Conservation (phyloP, 192 early-diverging fungal genomes). For the Phlyctochytrium planicorne region DNA sequence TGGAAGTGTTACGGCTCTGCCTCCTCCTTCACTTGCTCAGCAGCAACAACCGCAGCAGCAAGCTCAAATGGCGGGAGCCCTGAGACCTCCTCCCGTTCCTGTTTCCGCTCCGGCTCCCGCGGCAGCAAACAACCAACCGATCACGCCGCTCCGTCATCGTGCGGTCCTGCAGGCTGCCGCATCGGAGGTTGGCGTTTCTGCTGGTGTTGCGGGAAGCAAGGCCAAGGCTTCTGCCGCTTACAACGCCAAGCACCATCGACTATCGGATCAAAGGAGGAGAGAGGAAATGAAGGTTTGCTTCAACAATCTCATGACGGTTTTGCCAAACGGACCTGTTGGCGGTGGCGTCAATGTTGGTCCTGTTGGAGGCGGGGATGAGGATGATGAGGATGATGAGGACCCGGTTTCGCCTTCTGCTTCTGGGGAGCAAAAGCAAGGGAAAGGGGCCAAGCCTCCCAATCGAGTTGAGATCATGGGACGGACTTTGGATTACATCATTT, state of each 20-base stretch:
- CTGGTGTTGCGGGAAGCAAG: too few relatives aligned
- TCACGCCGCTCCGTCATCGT: background rate
- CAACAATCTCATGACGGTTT: slow-evolving; percentile 65
- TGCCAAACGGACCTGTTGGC: slow-evolving; percentile 72
- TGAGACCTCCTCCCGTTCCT: background rate
- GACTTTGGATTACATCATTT: slow-evolving; percentile 20
- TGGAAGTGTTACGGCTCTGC: too few relatives aligned
- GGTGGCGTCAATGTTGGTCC: too few relatives aligned
- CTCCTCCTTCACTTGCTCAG: too few relatives aligned
- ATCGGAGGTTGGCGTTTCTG: too few relatives aligned
- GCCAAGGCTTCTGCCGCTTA: background rate
- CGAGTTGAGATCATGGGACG: slow-evolving; percentile 5
- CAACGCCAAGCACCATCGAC: slow-evolving; percentile 70
- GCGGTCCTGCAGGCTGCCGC: background rate
- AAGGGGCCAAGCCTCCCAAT: slow-evolving; percentile 9
- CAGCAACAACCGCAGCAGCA: too few relatives aligned
- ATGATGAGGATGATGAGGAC: background rate
- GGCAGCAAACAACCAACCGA: too few relatives aligned
- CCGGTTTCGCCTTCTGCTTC: background rate
- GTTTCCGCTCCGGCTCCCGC: background rate
- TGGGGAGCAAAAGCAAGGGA: too few relatives aligned
- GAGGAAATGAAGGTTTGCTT: slow-evolving; percentile 91
- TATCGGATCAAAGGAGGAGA: slow-evolving; percentile 92
- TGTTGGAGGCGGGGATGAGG: too few relatives aligned
- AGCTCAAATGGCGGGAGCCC: too few relatives aligned